These are phyloP conservation scores for Madurella mycetomatis DNA, from an alignment of 2,329 filamentous ascomycete species.

Conservation along the genomic window DNA sequence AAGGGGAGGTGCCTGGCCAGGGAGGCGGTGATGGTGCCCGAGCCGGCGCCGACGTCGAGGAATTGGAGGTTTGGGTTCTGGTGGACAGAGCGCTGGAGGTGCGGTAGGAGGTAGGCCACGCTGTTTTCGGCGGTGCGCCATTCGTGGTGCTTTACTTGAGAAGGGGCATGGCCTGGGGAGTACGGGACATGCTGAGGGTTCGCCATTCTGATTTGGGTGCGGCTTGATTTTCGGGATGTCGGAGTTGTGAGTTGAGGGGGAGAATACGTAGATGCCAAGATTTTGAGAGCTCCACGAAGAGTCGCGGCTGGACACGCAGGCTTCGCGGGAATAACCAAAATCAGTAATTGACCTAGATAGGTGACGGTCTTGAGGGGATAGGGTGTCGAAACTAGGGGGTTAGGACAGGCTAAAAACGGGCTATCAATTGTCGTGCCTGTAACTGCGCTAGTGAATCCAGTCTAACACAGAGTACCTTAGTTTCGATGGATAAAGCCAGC, in stretches of 20 bases:
- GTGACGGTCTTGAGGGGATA: too few relatives aligned
- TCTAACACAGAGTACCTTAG: too few relatives aligned
- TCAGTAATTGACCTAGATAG: too few relatives aligned
- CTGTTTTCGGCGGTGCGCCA: slow-evolving; percentile 40
- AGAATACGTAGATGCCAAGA: background rate
- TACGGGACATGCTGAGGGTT: slow-evolving; percentile 3
- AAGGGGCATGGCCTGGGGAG: slow-evolving; percentile 10
- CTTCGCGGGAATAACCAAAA: too few relatives aligned
- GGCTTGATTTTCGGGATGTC: too few relatives aligned
- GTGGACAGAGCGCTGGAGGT: slow-evolving; percentile 31
- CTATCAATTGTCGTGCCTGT: too few relatives aligned
- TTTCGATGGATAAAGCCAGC: too few relatives aligned
- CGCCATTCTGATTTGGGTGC: slow-evolving; percentile 1
- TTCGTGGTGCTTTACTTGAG: slow-evolving; percentile 23
- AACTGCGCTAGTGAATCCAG: too few relatives aligned
- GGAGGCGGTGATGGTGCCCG: slow-evolving; percentile 41
- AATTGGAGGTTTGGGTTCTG: slow-evolving; percentile 23
- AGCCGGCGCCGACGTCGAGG: slow-evolving; percentile 43
- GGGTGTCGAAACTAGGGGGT: too few relatives aligned
- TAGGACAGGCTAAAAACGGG: too few relatives aligned
- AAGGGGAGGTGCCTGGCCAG: slow-evolving; percentile 33
- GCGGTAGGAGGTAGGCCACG: slow-evolving; percentile 38
- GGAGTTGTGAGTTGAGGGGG: background rate
- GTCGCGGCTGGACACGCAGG: too few relatives aligned
- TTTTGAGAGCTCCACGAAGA: background rate